phyloP scores from a whole-genome alignment of 176 grass and related monocot genomes.

The Aegilops sharonensis region DNA sequence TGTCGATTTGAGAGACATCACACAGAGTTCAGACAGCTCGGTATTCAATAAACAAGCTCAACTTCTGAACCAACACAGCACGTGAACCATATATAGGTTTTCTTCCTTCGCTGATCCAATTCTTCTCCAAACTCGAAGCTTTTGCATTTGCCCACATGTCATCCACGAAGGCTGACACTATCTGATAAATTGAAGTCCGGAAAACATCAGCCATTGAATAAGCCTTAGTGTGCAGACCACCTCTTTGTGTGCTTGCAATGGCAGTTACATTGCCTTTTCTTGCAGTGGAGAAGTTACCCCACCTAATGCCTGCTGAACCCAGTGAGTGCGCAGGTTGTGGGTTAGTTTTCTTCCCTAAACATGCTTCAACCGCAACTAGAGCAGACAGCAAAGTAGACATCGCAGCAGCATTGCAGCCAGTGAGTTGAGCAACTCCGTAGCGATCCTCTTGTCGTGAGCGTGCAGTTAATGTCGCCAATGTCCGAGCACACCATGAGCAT shows the following conservation, averaged over 20 bases:
- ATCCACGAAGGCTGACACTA: slow-evolving; percentile 66
- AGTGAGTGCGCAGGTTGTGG: slow-evolving; percentile 39
- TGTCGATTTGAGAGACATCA: not conserved
- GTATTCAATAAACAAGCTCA: slow-evolving; percentile 73
- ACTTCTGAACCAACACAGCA: slow-evolving; percentile 79
- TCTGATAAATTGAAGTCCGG: slow-evolving; percentile 77
- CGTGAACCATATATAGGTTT: slow-evolving; percentile 78
- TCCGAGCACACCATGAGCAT: slow-evolving; percentile 74
- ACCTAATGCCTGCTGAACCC: slow-evolving; percentile 62
- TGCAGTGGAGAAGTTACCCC: slow-evolving; percentile 53
- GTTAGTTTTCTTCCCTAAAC: slow-evolving; percentile 86
- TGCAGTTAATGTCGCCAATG: slow-evolving; percentile 71
- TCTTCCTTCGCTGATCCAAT: slow-evolving; percentile 77
- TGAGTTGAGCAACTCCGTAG: slow-evolving; percentile 90
- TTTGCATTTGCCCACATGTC: slow-evolving; percentile 84
- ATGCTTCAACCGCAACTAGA: slow-evolving; percentile 75
- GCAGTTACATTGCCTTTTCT: slow-evolving; percentile 45
- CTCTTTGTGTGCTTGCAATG: slow-evolving; percentile 50
- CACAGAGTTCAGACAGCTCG: slow-evolving; percentile 61
- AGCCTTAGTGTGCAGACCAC: slow-evolving; percentile 59
- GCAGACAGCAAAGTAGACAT: slow-evolving; percentile 78
- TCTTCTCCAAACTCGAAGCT: slow-evolving; percentile 68
- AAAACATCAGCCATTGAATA: slow-evolving; percentile 78
- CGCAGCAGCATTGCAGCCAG: slow-evolving; percentile 71
- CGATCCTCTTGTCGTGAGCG: slow-evolving; percentile 68